These are phyloP conservation scores for Claviceps capensis DNA, from an alignment of 2,329 filamentous ascomycete species.

Conservation along the genomic window DNA sequence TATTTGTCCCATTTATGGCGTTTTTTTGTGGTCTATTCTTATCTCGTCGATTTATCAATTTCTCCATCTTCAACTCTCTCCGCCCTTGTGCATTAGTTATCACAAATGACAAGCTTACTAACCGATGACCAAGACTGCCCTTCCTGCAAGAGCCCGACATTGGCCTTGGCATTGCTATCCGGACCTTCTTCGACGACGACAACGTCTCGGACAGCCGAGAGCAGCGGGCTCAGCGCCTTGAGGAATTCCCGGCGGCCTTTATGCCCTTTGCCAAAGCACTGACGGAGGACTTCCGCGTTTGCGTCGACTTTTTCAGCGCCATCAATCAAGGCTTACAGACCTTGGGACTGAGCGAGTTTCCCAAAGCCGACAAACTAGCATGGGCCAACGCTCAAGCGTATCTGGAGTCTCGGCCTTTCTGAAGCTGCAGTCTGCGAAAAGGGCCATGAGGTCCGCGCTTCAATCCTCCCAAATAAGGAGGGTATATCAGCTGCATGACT, in stretches of 20 bases:
- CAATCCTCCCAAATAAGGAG: no score
- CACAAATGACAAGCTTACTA: neutral
- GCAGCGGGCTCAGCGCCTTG: conserved; percentile 28
- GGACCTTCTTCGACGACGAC: conserved; percentile 65
- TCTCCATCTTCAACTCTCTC: neutral
- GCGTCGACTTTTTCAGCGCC: conserved; percentile 43
- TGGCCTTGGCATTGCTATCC: conserved; percentile 64
- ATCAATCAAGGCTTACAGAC: conserved; percentile 43
- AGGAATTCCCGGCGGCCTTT: conserved; percentile 37
- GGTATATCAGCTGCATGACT: neutral
- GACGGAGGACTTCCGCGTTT: conserved; percentile 44
- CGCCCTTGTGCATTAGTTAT: no score
- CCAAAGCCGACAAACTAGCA: conserved; percentile 29
- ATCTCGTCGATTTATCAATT: neutral
- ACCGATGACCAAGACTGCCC: conserved; percentile 36
- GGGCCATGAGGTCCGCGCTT: neutral
- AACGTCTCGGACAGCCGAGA: conserved; percentile 41
- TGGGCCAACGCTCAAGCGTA: conserved; percentile 45
- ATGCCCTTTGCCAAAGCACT: conserved; percentile 47
- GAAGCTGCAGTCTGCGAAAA: neutral
- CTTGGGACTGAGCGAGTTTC: conserved; percentile 33
- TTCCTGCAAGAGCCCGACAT: conserved; percentile 60
- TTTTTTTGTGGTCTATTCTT: neutral
- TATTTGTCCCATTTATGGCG: neutral
- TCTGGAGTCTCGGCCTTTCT: conserved; percentile 29